Conservation (phyloP, 148 eudicot genomes). For the Heliamphora exappendiculata region DNA sequence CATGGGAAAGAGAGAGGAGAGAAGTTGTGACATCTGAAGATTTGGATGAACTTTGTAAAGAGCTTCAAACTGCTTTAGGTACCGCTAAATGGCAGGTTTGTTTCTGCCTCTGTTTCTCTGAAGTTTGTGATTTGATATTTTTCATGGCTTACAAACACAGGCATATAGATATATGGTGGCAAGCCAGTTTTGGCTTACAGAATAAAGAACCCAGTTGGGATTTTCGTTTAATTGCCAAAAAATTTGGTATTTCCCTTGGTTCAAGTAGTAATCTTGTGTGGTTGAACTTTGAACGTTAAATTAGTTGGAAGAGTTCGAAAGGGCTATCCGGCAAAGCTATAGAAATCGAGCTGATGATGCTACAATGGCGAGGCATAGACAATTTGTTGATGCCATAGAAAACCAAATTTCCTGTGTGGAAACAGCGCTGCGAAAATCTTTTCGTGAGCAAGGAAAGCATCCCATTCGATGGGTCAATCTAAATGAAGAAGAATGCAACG, state of each 20-base stretch:
- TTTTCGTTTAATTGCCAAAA: not conserved
- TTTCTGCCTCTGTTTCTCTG: not conserved
- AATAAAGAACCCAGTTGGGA: not conserved
- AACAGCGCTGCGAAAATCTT: slow-evolving; percentile 45
- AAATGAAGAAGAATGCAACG: slow-evolving; percentile 80
- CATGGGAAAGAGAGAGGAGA: slow-evolving; percentile 65
- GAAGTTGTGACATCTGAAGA: slow-evolving; percentile 36
- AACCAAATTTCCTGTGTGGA: slow-evolving; percentile 68
- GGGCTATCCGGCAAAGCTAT: slow-evolving; percentile 65
- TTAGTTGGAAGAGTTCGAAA: slow-evolving; percentile 91
- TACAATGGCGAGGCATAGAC: slow-evolving; percentile 57
- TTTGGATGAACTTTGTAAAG: slow-evolving; percentile 57
- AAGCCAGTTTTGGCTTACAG: not conserved
- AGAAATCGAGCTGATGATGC: slow-evolving; percentile 48
- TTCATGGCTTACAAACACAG: not conserved
- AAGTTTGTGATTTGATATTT: not conserved
- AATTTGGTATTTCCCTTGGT: not conserved
- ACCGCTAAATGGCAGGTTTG: slow-evolving; percentile 98
- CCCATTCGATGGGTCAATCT: slow-evolving; percentile 76
- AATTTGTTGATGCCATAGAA: slow-evolving; percentile 68
- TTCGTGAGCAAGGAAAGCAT: slow-evolving; percentile 43
- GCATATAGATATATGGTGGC: not conserved
- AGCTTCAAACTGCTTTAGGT: slow-evolving; percentile 79
- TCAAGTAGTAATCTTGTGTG: not conserved
- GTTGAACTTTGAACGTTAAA: not conserved